Conservation (phyloP, 805 yeast genomes). For the Metschnikowia lachancei region DNA sequence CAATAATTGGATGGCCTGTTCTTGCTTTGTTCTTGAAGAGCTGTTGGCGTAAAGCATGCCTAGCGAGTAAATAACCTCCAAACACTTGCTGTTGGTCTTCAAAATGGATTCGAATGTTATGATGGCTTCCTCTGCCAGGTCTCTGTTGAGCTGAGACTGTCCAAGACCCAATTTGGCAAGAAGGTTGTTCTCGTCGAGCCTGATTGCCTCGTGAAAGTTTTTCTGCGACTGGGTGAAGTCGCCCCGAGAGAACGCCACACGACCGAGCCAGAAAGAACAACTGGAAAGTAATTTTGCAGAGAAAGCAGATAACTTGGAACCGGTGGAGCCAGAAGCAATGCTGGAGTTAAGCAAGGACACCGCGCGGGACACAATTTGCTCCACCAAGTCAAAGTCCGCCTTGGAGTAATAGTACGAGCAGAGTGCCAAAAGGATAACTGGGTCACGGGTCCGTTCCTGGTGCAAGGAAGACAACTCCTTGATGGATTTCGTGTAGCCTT, state of each 20-base stretch:
- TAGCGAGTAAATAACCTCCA: slow-evolving; percentile 71
- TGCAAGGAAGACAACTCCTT: slow-evolving; percentile 40
- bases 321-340: slow-evolving; percentile 12
- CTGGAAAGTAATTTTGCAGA: slow-evolving; percentile 35
- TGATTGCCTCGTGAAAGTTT: slow-evolving; percentile 68
- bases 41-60: slow-evolving; percentile 71
- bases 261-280: slow-evolving; percentile 74
- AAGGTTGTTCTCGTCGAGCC: slow-evolving; percentile 59
- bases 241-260: slow-evolving; percentile 59
- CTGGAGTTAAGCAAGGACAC: slow-evolving; percentile 28
- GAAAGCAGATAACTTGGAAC: slow-evolving; percentile 26
- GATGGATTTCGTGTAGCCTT: slow-evolving; percentile 59
- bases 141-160: slow-evolving; percentile 75
- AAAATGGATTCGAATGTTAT: slow-evolving; percentile 76
- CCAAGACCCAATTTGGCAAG: slow-evolving; percentile 81
- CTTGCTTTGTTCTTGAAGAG: slow-evolving; percentile 38
- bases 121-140: slow-evolving; percentile 76
- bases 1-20: slow-evolving; percentile 57
- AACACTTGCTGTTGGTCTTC: slow-evolving; percentile 60
- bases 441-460: slow-evolving; percentile 45
- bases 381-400: slow-evolving; percentile 55
- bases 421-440: slow-evolving; percentile 62
- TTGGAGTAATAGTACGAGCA: slow-evolving; percentile 72
- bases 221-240: slow-evolving; percentile 71
- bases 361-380: slow-evolving; percentile 53